Percentiles rank a stretch among this genome's conserved stretches.
These are phyloP conservation scores for Hypoxylon sp. DNA, from an alignment of 2,329 filamentous ascomycete genomes.

Conservation along the genomic window DNA sequence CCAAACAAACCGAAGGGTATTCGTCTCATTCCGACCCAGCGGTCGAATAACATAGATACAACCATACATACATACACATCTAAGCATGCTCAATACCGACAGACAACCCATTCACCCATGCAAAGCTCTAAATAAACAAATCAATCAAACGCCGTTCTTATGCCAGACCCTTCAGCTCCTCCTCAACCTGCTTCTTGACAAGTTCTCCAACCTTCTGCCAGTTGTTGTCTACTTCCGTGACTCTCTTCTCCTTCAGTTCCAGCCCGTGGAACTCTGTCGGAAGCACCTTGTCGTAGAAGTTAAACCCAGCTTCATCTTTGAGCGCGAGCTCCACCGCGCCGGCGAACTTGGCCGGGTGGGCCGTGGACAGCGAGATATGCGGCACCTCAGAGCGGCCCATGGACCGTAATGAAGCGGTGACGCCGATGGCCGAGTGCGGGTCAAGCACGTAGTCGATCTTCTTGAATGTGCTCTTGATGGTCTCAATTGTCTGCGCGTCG, in stretches of 20 bases:
- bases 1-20: too few relatives aligned
- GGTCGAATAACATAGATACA: too few relatives aligned
- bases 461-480: slow-evolving; percentile 66
- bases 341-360: slow-evolving; percentile 95
- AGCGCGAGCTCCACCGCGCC: slow-evolving; percentile 84
- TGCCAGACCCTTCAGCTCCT: slow-evolving; percentile 60
- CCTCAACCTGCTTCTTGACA: slow-evolving; percentile 76
- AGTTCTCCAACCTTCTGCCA: slow-evolving; percentile 81
- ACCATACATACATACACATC: too few relatives aligned
- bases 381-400: slow-evolving; percentile 62
- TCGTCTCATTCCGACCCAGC: too few relatives aligned
- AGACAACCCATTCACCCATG: too few relatives aligned
- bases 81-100: too few relatives aligned
- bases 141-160: slow-evolving; percentile 30
- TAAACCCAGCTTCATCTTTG: slow-evolving; percentile 73
- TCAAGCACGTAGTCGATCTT: slow-evolving; percentile 78
- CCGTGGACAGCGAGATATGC: slow-evolving; percentile 91
- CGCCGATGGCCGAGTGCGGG: slow-evolving; percentile 89
- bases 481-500: slow-evolving; percentile 72
- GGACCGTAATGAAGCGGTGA: slow-evolving; percentile 78
- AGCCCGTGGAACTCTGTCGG: slow-evolving; percentile 84
- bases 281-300: slow-evolving; percentile 77
- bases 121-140: slow-evolving; percentile 19
- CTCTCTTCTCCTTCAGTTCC: slow-evolving; percentile 76
- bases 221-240: slow-evolving; percentile 73